Evolutionary conservation across 2,329 filamentous ascomycete species (phyloP), one percentile per base, ranked within the genome.

Genomic region (Diaporthe sp.): DNA sequence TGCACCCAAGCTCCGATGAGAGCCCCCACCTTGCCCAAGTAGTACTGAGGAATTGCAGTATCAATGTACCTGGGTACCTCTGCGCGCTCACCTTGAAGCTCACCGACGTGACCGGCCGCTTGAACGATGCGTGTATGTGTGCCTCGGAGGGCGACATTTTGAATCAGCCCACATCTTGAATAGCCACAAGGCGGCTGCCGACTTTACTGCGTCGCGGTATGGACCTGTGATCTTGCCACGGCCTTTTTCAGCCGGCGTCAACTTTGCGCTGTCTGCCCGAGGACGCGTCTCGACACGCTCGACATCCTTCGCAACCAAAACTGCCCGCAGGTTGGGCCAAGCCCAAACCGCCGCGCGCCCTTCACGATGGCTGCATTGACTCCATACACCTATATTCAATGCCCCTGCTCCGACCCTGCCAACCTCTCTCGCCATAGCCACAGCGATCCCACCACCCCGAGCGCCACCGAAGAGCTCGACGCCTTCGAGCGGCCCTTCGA

Each of bases 401-500:
- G 91, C 80, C 92, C 91, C 59, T 93, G 91, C 81, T 90, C 89
- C 51, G 89, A 91, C 73, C 81, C 84, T 13, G 84, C 86, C 9
- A 80, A 80, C 22, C 74, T 79, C 51, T 72, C 77, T 28, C 77
- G 78, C 28, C 78, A 69, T 55, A 85, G 84, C 71, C 83, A 82
- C 42, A 76, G 57, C 68, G 74, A 77, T 31, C 78, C 75, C 25
- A 74, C 76, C 13, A 67, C 67, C n/a, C 70, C 76, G 55, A 34
- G 59, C 25, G 44, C 51, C 19, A 46, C 67, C 15, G 44, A 65
- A 5, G 84, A 82, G 4, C 86, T 90, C 39, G 92, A 95, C 69
- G 92, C 94, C 75, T 93, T 95, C 78, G 94, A 95, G 75, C 89
- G 90, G 77, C 93, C 94, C 5, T 98, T 99, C 83, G 94, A 99